phyloP scores from a whole-genome alignment of 805 yeast species.

The Candida palmyrensis region DNA sequence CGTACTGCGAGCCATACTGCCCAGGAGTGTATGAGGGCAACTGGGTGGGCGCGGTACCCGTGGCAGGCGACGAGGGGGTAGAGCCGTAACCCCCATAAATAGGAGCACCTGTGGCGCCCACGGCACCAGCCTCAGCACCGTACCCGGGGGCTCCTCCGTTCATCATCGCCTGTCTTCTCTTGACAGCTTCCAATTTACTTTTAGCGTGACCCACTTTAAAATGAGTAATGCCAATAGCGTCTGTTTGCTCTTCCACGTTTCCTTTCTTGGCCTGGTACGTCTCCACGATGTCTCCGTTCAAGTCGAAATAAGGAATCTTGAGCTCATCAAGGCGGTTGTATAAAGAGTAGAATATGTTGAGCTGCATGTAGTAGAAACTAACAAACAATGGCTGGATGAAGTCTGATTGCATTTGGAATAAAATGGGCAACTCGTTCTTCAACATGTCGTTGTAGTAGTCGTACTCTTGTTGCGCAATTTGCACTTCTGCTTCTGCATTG shows the following conservation, averaged over 20 bases:
- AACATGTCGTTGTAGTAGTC: constrained; percentile 95
- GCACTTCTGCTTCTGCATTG: constrained; percentile 83
- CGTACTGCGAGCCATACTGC: constrained; percentile 7
- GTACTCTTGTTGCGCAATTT: constrained; percentile 90
- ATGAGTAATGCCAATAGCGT: constrained; percentile 83
- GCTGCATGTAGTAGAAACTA: constrained; percentile 94
- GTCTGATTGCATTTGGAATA: constrained; percentile 85
- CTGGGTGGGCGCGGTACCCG: constrained; percentile 4
- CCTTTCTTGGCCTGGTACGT: constrained; percentile 82
- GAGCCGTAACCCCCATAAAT: constrained; percentile 12
- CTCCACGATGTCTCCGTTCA: constrained; percentile 76
- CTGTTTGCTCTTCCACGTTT: constrained; percentile 83
- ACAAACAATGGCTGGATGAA: constrained; percentile 92
- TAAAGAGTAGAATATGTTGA: constrained; percentile 91
- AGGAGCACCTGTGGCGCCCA: constrained; percentile 22
- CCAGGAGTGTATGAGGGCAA: constrained; percentile 11
- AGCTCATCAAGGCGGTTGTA: constrained; percentile 90
- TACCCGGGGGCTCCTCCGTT: constrained; percentile 17
- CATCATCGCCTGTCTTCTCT: constrained; percentile 58
- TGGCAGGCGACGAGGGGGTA: constrained; percentile 7
- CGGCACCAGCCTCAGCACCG: constrained; percentile 13
- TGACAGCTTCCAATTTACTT: constrained; percentile 76
- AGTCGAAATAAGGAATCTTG: constrained; percentile 94
- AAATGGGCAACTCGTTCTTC: constrained; percentile 81
- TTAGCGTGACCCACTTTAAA: constrained; percentile 88